These are phyloP conservation scores for Paraconiothyrium brasiliense DNA, from an alignment of 2,329 filamentous ascomycete species.

Conservation along the genomic window DNA sequence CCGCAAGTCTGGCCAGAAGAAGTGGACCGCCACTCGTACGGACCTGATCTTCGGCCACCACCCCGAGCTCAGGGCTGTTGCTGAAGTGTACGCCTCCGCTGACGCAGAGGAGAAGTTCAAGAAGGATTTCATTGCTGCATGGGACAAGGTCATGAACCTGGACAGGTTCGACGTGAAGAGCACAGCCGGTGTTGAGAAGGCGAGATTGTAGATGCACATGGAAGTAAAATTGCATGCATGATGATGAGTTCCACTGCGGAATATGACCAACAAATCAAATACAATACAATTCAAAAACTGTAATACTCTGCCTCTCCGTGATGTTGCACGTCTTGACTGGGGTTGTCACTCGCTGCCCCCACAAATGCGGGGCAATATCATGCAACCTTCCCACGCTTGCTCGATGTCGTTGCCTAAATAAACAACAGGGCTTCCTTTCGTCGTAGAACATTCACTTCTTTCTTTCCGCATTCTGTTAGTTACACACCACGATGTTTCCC, in stretches of 20 bases:
- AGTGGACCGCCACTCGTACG: constrained; percentile 74
- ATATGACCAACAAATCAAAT: constrained; percentile 8
- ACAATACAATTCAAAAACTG: neutral
- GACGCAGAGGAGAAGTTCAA: constrained; percentile 72
- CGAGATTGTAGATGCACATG: constrained; percentile 16
- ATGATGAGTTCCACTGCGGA: neutral
- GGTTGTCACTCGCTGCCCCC: too few relatives aligned
- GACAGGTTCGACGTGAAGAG: constrained; percentile 70
- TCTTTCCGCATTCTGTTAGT: too few relatives aligned
- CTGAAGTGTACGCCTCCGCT: constrained; percentile 73
- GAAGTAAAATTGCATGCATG: neutral
- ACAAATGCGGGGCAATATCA: too few relatives aligned
- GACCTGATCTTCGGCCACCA: constrained; percentile 80
- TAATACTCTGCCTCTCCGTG: neutral
- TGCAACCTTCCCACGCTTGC: too few relatives aligned
- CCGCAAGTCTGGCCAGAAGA: constrained; percentile 71
- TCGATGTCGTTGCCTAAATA: neutral
- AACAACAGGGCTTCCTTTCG: neutral
- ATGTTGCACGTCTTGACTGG: too few relatives aligned
- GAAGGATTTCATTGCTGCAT: constrained; percentile 75
- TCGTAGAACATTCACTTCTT: neutral
- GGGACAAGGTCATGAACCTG: constrained; percentile 78
- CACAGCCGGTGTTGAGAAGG: constrained; percentile 33
- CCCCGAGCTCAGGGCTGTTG: constrained; percentile 74
- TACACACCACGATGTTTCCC: constrained; percentile 6